Conservation (phyloP, 2,329 filamentous ascomycete species). For the Sordariomycetes sp. region DNA sequence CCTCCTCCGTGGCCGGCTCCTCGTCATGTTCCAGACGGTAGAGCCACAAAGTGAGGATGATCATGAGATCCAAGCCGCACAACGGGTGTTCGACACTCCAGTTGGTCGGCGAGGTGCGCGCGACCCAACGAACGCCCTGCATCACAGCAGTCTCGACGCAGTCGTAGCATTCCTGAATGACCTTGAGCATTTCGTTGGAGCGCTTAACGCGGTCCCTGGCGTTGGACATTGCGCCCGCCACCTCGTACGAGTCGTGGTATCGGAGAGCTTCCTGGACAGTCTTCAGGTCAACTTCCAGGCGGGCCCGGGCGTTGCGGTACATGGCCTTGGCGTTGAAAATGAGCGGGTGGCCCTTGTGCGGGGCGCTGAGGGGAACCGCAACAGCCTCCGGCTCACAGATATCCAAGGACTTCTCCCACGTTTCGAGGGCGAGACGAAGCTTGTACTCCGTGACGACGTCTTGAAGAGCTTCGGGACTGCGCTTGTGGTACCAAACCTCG, state of each 20-base stretch:
- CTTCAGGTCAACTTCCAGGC: conserved; percentile 91
- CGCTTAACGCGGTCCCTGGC: conserved; percentile 90
- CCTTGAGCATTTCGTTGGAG: conserved; percentile 94
- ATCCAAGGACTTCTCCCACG: conserved; percentile 96
- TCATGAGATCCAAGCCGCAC: conserved; percentile 93
- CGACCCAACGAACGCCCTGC: conserved; percentile 94
- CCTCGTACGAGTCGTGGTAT: conserved; percentile 95
- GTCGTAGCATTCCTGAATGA: conserved; percentile 94
- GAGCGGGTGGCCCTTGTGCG: conserved; percentile 88
- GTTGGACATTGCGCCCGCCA: conserved; percentile 90
- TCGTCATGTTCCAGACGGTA: conserved; percentile 99
- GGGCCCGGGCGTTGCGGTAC: conserved; percentile 84
- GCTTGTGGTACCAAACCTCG: conserved; percentile 98
- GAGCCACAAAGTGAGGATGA: conserved; percentile 94
- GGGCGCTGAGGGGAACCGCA: conserved; percentile 78
- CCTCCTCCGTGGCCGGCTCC: conserved; percentile 74
- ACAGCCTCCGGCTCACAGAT: conserved; percentile 86
- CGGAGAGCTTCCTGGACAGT: conserved; percentile 89
- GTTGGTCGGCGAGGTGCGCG: conserved; percentile 93
- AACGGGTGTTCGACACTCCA: conserved; percentile 98
- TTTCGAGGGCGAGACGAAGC: conserved; percentile 85
- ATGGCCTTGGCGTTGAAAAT: conserved; percentile 98
- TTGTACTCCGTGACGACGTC: conserved; percentile 98
- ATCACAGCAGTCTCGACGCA: conserved; percentile 92
- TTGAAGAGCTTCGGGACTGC: conserved; percentile 91